Conservation (phyloP, 768 basidiomycete genomes). For the Tulasnella calospora region DNA sequence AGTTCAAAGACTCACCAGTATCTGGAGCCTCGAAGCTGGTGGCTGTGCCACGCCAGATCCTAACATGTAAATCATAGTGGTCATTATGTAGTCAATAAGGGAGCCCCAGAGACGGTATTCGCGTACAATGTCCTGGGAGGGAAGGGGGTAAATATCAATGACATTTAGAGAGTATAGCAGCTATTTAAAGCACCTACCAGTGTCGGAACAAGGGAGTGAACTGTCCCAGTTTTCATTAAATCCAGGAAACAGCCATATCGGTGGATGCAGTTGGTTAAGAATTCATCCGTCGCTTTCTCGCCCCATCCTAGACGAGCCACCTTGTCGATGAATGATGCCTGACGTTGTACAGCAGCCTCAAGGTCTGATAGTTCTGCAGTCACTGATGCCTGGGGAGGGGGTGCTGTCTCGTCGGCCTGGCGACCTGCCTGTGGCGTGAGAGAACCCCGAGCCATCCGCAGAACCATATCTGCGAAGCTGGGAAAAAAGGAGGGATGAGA, state of each 20-base stretch:
- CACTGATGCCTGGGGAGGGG: background rate
- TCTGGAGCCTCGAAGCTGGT: slow-evolving; percentile 25
- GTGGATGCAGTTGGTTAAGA: slow-evolving; percentile 23
- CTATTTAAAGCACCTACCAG: slow-evolving; percentile 7
- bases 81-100: background rate
- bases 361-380: background rate
- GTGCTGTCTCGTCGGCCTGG: background rate
- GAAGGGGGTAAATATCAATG: background rate
- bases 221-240: slow-evolving; percentile 19
- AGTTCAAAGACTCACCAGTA: background rate
- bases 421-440: background rate
- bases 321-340: slow-evolving; percentile 27
- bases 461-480: slow-evolving; percentile 1
- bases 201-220: slow-evolving; percentile 28
- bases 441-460: background rate
- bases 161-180: background rate
- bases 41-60: slow-evolving; percentile 30
- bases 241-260: slow-evolving; percentile 29
- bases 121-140: background rate
- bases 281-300: background rate
- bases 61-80: background rate
- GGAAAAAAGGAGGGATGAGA: background rate
- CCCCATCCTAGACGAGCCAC: slow-evolving; percentile 27
- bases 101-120: background rate
- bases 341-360: slow-evolving; percentile 24